These are phyloP conservation scores for Aquanectria penicillioides DNA, from an alignment of 2,329 filamentous ascomycete species.

Conservation along the genomic window DNA sequence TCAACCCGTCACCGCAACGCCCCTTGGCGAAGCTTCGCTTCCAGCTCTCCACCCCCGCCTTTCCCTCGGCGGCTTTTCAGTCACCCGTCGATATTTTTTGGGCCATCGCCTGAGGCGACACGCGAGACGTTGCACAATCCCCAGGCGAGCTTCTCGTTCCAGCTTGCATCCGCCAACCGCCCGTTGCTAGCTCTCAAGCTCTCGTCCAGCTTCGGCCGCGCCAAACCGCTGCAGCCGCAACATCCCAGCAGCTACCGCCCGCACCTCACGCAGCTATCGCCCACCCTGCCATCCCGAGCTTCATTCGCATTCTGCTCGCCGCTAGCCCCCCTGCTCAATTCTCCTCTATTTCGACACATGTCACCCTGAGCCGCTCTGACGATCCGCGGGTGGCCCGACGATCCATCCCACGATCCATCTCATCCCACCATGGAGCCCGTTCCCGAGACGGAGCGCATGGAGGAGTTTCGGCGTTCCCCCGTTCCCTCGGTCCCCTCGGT, in stretches of 20 bases:
- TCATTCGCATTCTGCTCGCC: background rate
- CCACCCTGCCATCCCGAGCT: background rate
- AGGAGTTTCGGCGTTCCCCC: conserved; percentile 70
- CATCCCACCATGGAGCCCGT: conserved; percentile 69
- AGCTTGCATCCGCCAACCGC: background rate
- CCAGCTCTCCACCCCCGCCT: conserved; percentile 25
- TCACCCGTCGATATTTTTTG: conserved; percentile 8
- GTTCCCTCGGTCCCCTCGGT: conserved; percentile 59
- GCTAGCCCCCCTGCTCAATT: background rate
- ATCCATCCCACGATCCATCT: conserved; percentile 35
- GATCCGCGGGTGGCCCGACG: conserved; percentile 35
- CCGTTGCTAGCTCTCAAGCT: background rate
- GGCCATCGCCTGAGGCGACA: conserved; percentile 1
- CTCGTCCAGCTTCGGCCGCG: too few species aligned
- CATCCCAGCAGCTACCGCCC: background rate
- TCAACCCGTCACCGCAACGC: conserved; percentile 1
- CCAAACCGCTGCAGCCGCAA: background rate
- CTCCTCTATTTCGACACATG: conserved; percentile 31
- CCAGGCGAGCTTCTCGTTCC: too few species aligned
- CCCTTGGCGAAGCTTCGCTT: conserved; percentile 11
- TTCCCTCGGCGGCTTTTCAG: conserved; percentile 2
- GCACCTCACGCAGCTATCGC: background rate
- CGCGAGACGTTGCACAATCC: background rate
- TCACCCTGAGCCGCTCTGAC: conserved; percentile 35
- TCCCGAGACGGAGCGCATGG: conserved; percentile 74